Evolutionary conservation across 140 eudicot genomes (phyloP).

Genomic region (Senecio squalidus): DNA sequence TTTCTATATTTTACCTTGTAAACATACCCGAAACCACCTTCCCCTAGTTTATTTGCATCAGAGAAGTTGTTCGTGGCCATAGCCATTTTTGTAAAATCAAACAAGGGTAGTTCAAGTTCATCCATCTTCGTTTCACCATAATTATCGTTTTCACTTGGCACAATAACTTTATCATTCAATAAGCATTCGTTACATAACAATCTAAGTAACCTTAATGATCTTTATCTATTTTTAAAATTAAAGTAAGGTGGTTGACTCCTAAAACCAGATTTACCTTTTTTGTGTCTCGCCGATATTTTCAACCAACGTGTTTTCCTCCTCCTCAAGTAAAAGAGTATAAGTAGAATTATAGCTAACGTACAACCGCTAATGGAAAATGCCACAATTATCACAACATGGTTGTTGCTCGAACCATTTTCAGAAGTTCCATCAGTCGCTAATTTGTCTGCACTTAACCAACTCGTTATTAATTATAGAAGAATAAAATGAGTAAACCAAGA

Average conservation of each 20-base stretch:
- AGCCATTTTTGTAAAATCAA: slow-evolving; percentile 30
- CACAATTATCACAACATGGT: neutral
- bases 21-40: slow-evolving; percentile 65
- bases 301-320: neutral
- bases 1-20: slow-evolving; percentile 49
- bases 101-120: slow-evolving; percentile 32
- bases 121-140: neutral
- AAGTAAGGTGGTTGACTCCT: neutral
- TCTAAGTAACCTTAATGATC: too few species aligned
- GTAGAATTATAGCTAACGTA: neutral
- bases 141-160: neutral
- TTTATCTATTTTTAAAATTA: too few species aligned
- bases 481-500: too few species aligned
- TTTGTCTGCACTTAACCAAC: slow-evolving; percentile 17
- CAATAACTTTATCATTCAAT: neutral
- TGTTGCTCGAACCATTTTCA: slow-evolving; percentile 24
- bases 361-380: neutral
- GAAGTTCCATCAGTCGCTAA: slow-evolving; percentile 22
- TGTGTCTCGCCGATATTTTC: neutral
- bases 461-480: neutral
- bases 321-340: neutral
- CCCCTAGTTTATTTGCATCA: slow-evolving; percentile 40
- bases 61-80: slow-evolving; percentile 43
- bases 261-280: neutral
- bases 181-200: too few species aligned